phyloP scores from a whole-genome alignment of 2,329 filamentous ascomycete species.

The Parafenestella ontariensis region DNA sequence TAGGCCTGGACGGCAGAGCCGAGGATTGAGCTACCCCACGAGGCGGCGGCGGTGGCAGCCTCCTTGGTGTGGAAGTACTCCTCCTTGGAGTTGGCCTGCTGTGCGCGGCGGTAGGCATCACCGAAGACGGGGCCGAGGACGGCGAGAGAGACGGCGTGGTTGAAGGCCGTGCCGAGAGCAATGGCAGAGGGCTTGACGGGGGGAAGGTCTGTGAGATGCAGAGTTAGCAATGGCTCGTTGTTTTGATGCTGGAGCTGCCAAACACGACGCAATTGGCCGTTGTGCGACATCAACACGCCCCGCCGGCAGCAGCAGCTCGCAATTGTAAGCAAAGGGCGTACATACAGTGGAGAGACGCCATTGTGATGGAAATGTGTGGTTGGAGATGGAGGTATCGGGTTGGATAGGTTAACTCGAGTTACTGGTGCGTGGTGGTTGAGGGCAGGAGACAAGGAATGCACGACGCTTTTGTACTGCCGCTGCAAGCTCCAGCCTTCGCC shows the following conservation, averaged over 20 bases:
- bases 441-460: constrained; percentile 33
- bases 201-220: constrained; percentile 64
- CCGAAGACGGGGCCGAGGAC: constrained; percentile 90
- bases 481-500: constrained; percentile 30
- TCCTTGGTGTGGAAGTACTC: constrained; percentile 96
- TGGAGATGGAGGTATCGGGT: constrained; percentile 20
- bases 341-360: constrained; percentile 68
- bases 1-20: constrained; percentile 90
- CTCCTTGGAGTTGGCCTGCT: constrained; percentile 91
- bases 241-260: constrained; percentile 10
- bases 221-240: constrained; percentile 24
- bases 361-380: constrained; percentile 49
- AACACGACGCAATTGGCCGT: constrained; percentile 19
- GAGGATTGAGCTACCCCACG: constrained; percentile 88
- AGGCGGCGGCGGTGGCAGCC: constrained; percentile 82
- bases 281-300: background rate
- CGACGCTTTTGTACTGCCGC: constrained; percentile 42
- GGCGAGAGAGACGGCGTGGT: constrained; percentile 86
- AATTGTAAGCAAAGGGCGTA: constrained; percentile 14
- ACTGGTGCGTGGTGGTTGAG: constrained; percentile 19
- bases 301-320: background rate
- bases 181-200: constrained; percentile 98
- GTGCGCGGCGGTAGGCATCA: constrained; percentile 91
- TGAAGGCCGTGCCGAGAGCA: constrained; percentile 94
- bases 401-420: constrained; percentile 16